A percentile compares a stretch with the other conserved stretches of the same genome.
phyloP scores from a whole-genome alignment of 805 yeast genomes.

The Sugiyamaella marilandica region DNA sequence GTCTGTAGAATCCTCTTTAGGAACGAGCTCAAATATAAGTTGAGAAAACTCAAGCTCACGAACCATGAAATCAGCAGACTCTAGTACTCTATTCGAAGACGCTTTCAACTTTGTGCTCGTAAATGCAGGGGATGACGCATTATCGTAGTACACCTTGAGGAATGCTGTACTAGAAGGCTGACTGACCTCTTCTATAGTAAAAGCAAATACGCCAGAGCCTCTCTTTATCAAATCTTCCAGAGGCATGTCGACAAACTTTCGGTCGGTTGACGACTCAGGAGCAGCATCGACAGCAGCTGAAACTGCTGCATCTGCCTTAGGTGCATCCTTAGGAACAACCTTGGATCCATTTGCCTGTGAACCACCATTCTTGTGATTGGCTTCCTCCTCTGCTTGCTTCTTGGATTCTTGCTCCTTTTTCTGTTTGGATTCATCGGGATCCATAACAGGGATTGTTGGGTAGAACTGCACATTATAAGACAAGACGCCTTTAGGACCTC shows the following conservation, averaged over 20 bases:
- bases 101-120: conserved; percentile 46
- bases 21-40: conserved; percentile 56
- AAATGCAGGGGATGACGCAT: conserved; percentile 60
- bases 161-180: conserved; percentile 41
- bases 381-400: conserved; percentile 19
- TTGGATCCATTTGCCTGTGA: conserved; percentile 20
- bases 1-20: conserved; percentile 41
- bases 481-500: conserved; percentile 79
- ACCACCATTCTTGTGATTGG: conserved; percentile 33
- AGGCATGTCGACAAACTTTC: conserved; percentile 42
- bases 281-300: conserved; percentile 35
- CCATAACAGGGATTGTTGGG: conserved; percentile 75
- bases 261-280: conserved; percentile 33
- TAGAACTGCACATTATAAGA: conserved; percentile 74
- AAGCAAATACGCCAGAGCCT: conserved; percentile 73
- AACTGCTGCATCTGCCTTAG: conserved; percentile 37
- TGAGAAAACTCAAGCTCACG: conserved; percentile 75
- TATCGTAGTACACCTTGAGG: conserved; percentile 75
- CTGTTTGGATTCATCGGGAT: conserved; percentile 66
- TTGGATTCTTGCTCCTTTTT: conserved; percentile 29
- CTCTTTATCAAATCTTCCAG: conserved; percentile 41
- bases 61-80: conserved; percentile 69
- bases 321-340: conserved; percentile 31
- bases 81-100: conserved; percentile 35
- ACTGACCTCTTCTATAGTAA: conserved; percentile 57